Evolutionary conservation across 768 basidiomycete species (phyloP), one percentile per base, ranked within the genome.

Genomic region (Termitomyces sp.): DNA sequence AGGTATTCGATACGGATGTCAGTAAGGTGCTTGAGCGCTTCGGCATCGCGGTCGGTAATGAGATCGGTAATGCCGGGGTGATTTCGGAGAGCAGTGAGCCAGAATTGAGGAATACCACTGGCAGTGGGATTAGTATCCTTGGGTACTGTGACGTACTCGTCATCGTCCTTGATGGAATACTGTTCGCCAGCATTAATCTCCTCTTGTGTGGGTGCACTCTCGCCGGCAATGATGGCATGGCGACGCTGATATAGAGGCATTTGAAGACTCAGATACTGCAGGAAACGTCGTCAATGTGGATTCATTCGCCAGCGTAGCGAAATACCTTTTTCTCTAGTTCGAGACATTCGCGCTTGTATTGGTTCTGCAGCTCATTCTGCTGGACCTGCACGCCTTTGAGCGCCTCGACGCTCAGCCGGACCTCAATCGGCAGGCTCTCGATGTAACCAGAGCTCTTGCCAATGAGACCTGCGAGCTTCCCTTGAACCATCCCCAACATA

Each of bases 381-480:
- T 93, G 87, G 64, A 84, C 84, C 72, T 98, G 96, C 43, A 99
- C 80, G 52, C 95, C 96, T 71, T 97, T 96, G 67, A 99, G 79
- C 16, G 86, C 96, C 73, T 95, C 91, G 64, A 99, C 74, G 65
- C 85, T 89, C 71, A 84, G 77, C 75, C 90, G 90, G 66, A 95
- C 84, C 43, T 88, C 84, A 45, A 79, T 73, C 11, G 94, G 89
- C 50, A 98, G 82, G 64, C 78, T 79, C 75, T 98, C 94, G 75
- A 99, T 84, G 76, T 99, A 99, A 14, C 94, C 94, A 14, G 92
- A 95, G 67, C 91, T 92, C 71, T 86, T 87, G 48, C 96, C 96
- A 61, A 98, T 75, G 37, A 99, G 85, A 64, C 79, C 79, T 35
- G 85, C 84, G 59, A 99, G 88, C 72, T 85, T 88, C 62, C 87